Evolutionary conservation across 345 rosid species (phyloP), one percentile per base, ranked within the genome.

Genomic region (Punica granatum): DNA sequence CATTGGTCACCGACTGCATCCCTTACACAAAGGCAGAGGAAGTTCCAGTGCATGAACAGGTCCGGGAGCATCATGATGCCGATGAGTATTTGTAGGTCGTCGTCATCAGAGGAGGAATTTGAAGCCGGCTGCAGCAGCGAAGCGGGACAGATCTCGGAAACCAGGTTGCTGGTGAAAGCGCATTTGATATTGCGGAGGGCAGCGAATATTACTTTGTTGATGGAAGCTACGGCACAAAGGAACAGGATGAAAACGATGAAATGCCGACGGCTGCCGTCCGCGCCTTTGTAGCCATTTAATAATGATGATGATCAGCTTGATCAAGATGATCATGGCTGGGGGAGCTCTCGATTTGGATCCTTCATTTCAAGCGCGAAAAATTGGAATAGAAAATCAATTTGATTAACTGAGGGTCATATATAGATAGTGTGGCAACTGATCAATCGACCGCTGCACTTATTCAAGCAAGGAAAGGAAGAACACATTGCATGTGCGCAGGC

Each of bases 41-140:
- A 85, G 74, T 90, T 80, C 2, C 98, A 85, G 9, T 89, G 88
- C 0, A 67, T 78, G 78, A 87, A 90, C 56, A 87, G 93, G 66
- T 92, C 92, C 0, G 98, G 93, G n/a, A 92, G 85, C 1, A 96
- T 92, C 15, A 81, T 75, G 65, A 92, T 78, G 64, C 97, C 97
- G 15, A 92, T 63, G 41, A 90, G 88, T n/a, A 92, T 82, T 51
- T 93, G 84, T 58, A 90, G 73, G 13, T 83, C 83, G 7, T 51
- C 71, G 0, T 65, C 25, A 8, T 70, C 41, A 42, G 66, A 31
- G 9, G 80, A 62, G 11, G 83, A 76, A 26, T 70, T 68, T 6
- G 72, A 39, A 16, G 46, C 70, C 5, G 6, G 63, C 59, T 2
- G 18, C 30, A 3, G 51, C 48, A 8, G 15, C 10, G 0, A 26